A percentile compares a stretch with the other conserved stretches of the same genome.
These are phyloP conservation scores for Leptodontidium sp. DNA, from an alignment of 2,329 filamentous ascomycete species.

Conservation along the genomic window DNA sequence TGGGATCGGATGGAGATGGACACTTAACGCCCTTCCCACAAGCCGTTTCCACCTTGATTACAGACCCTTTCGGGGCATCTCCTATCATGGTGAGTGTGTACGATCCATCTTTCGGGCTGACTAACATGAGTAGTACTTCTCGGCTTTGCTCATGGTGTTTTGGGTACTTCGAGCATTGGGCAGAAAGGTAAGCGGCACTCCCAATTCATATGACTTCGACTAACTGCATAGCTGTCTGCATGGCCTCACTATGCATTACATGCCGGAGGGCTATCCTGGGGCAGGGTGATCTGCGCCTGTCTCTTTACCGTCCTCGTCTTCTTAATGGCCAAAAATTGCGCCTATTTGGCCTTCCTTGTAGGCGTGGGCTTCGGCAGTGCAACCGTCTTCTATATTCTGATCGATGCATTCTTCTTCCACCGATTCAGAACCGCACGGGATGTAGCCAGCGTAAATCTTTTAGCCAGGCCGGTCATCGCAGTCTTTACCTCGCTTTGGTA, in stretches of 20 bases:
- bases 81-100: constrained; percentile 10
- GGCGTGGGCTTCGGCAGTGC: not conserved
- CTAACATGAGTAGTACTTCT: constrained; percentile 8
- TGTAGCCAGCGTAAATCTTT: not conserved
- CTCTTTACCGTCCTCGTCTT: not conserved
- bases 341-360: not conserved
- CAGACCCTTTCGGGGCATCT: constrained; percentile 1
- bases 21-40: not conserved
- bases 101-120: too few relatives aligned
- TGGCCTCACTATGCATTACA: not conserved
- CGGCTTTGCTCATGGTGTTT: not conserved
- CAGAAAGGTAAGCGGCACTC: not conserved
- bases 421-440: not conserved
- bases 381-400: not conserved
- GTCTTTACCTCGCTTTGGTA: not conserved
- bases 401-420: not conserved
- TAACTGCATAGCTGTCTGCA: not conserved
- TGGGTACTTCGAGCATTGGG: not conserved
- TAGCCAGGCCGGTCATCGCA: not conserved
- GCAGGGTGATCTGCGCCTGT: not conserved
- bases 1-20: constrained; percentile 12
- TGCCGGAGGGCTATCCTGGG: not conserved
- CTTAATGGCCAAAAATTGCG: not conserved
- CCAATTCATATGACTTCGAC: not conserved
- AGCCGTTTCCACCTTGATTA: not conserved